Evolutionary conservation across 192 early-diverging fungal genomes (phyloP).

Genomic region (Coemansia sp.): DNA sequence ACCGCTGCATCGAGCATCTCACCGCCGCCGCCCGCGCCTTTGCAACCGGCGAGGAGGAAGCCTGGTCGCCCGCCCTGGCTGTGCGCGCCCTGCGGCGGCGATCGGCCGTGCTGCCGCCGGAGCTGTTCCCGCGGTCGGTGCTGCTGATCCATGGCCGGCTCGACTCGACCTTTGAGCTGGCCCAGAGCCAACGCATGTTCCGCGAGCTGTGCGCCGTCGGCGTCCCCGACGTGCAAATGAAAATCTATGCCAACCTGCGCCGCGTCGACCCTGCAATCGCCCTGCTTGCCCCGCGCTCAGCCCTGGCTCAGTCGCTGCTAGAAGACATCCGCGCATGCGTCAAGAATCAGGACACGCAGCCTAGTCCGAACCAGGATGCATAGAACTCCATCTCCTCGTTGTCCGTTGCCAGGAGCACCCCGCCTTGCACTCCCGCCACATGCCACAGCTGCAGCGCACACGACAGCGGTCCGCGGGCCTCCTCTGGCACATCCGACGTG

Average conservation of each 20-base stretch:
- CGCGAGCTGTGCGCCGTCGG: constrained; percentile 51
- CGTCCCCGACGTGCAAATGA: constrained; percentile 55
- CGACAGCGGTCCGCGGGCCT: constrained; percentile 21
- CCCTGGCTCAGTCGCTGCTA: constrained; percentile 52
- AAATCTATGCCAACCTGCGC: constrained; percentile 55
- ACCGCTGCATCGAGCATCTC: constrained; percentile 52
- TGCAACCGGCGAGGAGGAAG: constrained; percentile 40
- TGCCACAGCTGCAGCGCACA: constrained; percentile 22
- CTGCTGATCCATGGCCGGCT: constrained; percentile 52
- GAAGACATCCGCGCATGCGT: constrained; percentile 40
- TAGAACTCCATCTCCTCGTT: constrained; percentile 46
- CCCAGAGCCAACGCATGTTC: constrained; percentile 54
- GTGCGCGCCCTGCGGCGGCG: constrained; percentile 42
- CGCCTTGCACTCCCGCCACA: constrained; percentile 2
- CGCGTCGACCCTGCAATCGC: constrained; percentile 56
- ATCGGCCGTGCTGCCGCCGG: constrained; percentile 38
- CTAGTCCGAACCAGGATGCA: constrained; percentile 43
- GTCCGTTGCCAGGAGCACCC: constrained; percentile 22
- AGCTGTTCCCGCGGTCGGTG: constrained; percentile 44
- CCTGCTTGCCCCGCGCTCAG: constrained; percentile 46
- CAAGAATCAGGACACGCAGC: constrained; percentile 6
- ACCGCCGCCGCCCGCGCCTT: constrained; percentile 45
- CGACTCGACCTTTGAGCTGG: constrained; percentile 56
- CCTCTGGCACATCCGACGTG: constrained; percentile 35
- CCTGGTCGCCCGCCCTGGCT: constrained; percentile 52